A percentile compares a stretch with the other conserved stretches of the same genome.
Conservation (phyloP, 805 yeast genomes). For the Torulaspora quercuum region DNA sequence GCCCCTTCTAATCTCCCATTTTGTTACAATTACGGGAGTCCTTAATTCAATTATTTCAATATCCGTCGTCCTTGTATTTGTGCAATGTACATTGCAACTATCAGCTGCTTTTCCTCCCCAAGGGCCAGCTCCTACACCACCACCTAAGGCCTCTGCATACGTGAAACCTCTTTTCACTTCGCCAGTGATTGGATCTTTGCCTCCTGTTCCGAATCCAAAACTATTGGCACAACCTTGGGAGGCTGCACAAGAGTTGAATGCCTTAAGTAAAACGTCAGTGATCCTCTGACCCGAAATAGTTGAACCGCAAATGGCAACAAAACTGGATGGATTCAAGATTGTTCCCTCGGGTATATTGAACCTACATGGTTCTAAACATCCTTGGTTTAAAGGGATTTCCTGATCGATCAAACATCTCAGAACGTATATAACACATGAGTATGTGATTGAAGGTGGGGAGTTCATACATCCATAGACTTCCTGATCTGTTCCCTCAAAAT, state of each 20-base stretch:
- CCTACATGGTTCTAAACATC: constrained; percentile 76
- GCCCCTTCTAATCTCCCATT: constrained; percentile 61
- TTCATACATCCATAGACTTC: constrained; percentile 85
- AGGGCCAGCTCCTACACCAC: constrained; percentile 82
- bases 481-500: constrained; percentile 80
- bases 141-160: constrained; percentile 91
- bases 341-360: constrained; percentile 60
- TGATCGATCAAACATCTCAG: constrained; percentile 77
- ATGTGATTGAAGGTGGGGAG: constrained; percentile 86
- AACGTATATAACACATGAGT: constrained; percentile 83
- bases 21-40: constrained; percentile 73
- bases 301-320: constrained; percentile 91
- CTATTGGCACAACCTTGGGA: constrained; percentile 95
- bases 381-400: constrained; percentile 89
- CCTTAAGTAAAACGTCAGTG: constrained; percentile 81
- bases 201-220: constrained; percentile 83
- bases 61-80: constrained; percentile 89
- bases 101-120: constrained; percentile 54
- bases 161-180: constrained; percentile 61
- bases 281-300: constrained; percentile 91
- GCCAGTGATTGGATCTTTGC: constrained; percentile 48
- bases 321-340: constrained; percentile 69
- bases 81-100: constrained; percentile 80
- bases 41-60: constrained; percentile 83
- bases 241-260: constrained; percentile 85